Evolutionary conservation across 2,329 filamentous ascomycete species (phyloP), one percentile per base, ranked within the genome.

Genomic region (Penicillium frequentans): DNA sequence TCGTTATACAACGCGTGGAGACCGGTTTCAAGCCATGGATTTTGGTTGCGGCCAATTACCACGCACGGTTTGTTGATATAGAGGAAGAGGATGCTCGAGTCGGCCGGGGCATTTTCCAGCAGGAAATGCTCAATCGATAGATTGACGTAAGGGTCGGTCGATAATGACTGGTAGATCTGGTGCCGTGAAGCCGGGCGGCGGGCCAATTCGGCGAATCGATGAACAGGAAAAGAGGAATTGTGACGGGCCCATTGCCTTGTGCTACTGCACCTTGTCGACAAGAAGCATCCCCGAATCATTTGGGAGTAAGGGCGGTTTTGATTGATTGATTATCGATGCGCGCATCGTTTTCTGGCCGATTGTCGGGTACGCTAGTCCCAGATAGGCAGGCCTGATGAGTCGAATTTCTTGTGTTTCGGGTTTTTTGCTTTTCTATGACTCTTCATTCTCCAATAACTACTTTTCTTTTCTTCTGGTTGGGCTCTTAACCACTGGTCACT

Each of bases 41-140:
- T 99, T 78, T 99, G 95, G 73, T 99, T 99, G 58, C 95, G 87
- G 44, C 95, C 95, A 64, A 99, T 88, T 70, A 99, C 88, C 58
- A 99, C 84, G 72, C 90, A 92, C 1, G 93, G 92, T 37, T 85
- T 77, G 76, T 99, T 98, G 67, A 86, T 84, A 78, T 98, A 99
- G 50, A 97, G 84, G 55, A 98, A 90, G 2, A 98, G 84, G 50
- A 98, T 76, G 14, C 84, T 88, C 13, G 91, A 91, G 58, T 89
- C 84, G 7, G 86, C 80, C 1, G 87, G 84, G 0, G 89, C 88
- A 54, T 86, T 86, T 67, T 90, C 86, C 8, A 98, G 84, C 29
- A 99, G 86, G 73, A 90, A 88, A 73, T 98, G 91, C 79, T 99
- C 95, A 67, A 97, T 88, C 31, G 93, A 92, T 56, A 99, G 90